Base-by-base conservation (phyloP, 306 rosid species). In the Potentilla sterilis region DNA sequence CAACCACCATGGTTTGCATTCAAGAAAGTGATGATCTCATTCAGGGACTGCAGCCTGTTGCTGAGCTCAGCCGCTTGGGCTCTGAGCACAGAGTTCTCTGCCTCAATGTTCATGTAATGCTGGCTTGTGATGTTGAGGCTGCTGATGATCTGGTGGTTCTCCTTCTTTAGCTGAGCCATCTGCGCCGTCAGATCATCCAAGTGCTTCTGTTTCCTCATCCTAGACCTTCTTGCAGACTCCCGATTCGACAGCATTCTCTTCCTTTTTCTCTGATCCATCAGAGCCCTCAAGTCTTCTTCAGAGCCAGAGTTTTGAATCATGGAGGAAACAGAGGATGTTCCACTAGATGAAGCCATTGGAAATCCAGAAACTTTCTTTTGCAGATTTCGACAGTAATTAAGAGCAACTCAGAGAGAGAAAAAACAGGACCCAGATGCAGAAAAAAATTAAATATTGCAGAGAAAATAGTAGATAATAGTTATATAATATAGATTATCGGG, bases 171-270 rank as follows among this genome's bases (percentile, higher is more conserved):
- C 63, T 90, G 80, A 22, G 73, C 43, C 70, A 88, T 87, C 83
- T 89, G 95, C 0, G 86, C 86, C 77, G 82, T 87, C 59, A 95
- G 87, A 78, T 95, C 97, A 62, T 95, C 97, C 82, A 92, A 62
- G 78, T 95, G 98, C 85, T 95, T 89, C 85, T 90, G 98, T 64
- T 95, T 95, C 75, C 97, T 89, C 97, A 95, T 86, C 75, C 98
- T 75, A 6, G 97, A 95, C 38, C 98, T 52, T 49, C 97, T 82
- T 0, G 98, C 98, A 0, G 98, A 95, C 77, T 95, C 98, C 0
- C 98, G 88, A n/a, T 95, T 95, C 0, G 98, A 95, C 67, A 90
- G 59, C 98, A 95, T 95, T 68, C 98, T 86, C 85, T 95, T 95
- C 82, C 98, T 87, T 76, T 95, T 95, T 28, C 96, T 88, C 77